These are phyloP conservation scores for Salvia miltiorrhiza DNA, from an alignment of 257 asterid genomes.

Conservation along the genomic window DNA sequence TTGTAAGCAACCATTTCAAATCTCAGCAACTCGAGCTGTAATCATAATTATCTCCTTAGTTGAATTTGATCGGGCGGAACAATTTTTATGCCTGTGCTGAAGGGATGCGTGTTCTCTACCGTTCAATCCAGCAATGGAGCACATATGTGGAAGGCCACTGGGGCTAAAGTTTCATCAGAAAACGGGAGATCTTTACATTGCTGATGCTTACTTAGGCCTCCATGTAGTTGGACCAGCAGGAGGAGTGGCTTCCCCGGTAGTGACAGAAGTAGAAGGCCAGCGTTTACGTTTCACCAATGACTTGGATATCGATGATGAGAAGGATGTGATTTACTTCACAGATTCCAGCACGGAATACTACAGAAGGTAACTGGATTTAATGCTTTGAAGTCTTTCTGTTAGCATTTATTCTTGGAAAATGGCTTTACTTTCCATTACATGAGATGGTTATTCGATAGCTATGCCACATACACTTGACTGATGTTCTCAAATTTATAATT, in stretches of 20 bases:
- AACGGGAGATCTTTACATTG: slow-evolving; percentile 65
- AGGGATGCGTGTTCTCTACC: slow-evolving; percentile 52
- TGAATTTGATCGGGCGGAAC: not conserved
- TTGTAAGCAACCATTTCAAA: not conserved
- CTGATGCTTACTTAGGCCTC: slow-evolving; percentile 76
- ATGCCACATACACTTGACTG: not conserved
- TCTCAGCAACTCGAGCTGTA: not conserved
- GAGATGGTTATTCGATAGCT: not conserved
- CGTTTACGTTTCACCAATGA: slow-evolving; percentile 59
- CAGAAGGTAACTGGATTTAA: slow-evolving; percentile 41
- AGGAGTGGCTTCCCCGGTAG: slow-evolving; percentile 48
- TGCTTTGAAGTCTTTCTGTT: not conserved
- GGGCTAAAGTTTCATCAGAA: slow-evolving; percentile 54
- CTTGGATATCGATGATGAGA: slow-evolving; percentile 63
- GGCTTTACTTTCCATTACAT: not conserved
- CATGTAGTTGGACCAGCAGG: slow-evolving; percentile 63
- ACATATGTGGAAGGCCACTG: slow-evolving; percentile 70
- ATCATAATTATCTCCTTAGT: not conserved
- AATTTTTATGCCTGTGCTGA: slow-evolving; percentile 1
- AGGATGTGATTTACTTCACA: slow-evolving; percentile 57
- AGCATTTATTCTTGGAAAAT: not conserved
- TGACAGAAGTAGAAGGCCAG: slow-evolving; percentile 54
- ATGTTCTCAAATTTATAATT: not conserved
- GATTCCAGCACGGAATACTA: slow-evolving; percentile 54
- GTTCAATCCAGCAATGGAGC: slow-evolving; percentile 61